phyloP scores from a whole-genome alignment of 805 yeast species.

The Scheffersomyces amazonensis region DNA sequence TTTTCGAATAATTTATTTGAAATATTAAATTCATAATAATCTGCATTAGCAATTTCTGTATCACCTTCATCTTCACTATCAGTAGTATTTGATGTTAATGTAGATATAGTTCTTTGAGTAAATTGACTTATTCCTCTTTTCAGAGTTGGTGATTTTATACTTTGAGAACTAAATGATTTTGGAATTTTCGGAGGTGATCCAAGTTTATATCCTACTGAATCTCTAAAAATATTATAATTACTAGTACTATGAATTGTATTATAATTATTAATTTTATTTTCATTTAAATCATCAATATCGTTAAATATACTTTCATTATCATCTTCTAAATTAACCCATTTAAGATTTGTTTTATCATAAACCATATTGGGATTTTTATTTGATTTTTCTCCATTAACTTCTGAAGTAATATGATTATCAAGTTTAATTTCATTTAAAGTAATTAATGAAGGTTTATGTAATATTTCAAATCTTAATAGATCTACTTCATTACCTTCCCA shows the following conservation, averaged over 20 bases:
- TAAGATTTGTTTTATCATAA: slow-evolving; percentile 53
- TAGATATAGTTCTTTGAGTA: slow-evolving; percentile 36
- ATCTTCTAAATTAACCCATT: slow-evolving; percentile 53
- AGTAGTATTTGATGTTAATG: slow-evolving; percentile 17
- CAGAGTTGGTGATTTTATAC: slow-evolving; percentile 4
- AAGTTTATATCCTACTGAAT: neutral
- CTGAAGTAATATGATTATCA: neutral
- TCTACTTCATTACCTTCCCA: slow-evolving; percentile 73
- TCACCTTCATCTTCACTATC: slow-evolving; percentile 8
- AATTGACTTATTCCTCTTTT: slow-evolving; percentile 32
- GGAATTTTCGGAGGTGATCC: slow-evolving; percentile 1
- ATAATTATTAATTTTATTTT: neutral
- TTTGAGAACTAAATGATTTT: neutral
- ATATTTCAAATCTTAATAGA: slow-evolving; percentile 46
- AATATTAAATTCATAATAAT: slow-evolving; percentile 24
- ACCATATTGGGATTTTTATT: slow-evolving; percentile 43
- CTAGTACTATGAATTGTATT: slow-evolving; percentile 1
- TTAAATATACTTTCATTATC: slow-evolving; percentile 44
- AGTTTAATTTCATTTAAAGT: slow-evolving; percentile 19
- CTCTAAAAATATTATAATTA: neutral
- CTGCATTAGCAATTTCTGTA: slow-evolving; percentile 5
- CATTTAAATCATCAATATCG: slow-evolving; percentile 46
- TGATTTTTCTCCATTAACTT: neutral
- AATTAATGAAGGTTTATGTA: slow-evolving; percentile 38
- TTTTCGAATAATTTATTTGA: slow-evolving; percentile 24